A percentile compares a stretch with the other conserved stretches of the same genome.
These are phyloP conservation scores for Fraxinus baroniana DNA, from an alignment of 305 asterid genomes.

Conservation along the genomic window DNA sequence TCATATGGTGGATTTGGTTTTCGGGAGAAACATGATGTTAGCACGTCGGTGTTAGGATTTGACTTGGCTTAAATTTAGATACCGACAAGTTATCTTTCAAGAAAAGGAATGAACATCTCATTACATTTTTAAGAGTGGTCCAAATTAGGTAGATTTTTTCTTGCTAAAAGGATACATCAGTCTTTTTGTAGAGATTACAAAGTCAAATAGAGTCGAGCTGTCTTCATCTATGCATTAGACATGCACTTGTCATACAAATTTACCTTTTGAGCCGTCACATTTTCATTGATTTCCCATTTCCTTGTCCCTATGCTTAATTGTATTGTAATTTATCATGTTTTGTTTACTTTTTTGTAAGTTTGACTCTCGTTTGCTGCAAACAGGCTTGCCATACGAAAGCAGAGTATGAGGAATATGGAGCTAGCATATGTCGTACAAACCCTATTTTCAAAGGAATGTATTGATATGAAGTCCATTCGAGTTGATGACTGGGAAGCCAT, in stretches of 20 bases:
- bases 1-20: background rate
- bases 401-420: slow-evolving; percentile 88
- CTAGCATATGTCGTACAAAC: slow-evolving; percentile 87
- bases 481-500: slow-evolving; percentile 10
- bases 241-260: background rate
- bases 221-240: background rate
- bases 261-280: background rate
- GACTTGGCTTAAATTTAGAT: background rate
- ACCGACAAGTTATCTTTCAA: background rate
- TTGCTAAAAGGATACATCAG: background rate
- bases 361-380: background rate
- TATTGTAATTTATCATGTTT: background rate
- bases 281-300: background rate
- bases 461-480: slow-evolving; percentile 33
- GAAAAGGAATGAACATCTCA: background rate
- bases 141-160: background rate
- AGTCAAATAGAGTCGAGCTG: background rate
- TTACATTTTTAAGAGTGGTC: background rate
- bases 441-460: slow-evolving; percentile 96
- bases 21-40: background rate
- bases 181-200: background rate
- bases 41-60: background rate
- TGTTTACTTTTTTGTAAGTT: background rate
- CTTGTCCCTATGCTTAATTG: background rate
- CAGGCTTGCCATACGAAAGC: slow-evolving; percentile 98